Base-by-base conservation (phyloP, 352 stramenopile species). In the Globisporangium spinosum region DNA sequence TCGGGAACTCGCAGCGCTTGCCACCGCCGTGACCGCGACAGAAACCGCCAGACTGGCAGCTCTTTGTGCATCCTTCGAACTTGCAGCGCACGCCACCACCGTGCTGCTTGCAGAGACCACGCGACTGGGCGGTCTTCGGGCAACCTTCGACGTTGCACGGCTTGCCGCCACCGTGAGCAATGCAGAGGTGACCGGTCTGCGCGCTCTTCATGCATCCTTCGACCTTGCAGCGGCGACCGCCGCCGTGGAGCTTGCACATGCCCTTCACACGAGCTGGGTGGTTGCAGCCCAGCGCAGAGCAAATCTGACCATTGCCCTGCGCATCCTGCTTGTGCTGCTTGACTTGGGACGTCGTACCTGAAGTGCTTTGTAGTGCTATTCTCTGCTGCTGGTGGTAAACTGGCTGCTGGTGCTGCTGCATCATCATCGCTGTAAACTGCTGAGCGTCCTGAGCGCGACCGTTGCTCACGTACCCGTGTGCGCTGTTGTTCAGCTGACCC, bases 201-300 rank as follows among this genome's bases (percentile, higher is more conserved):
- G 85, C 85, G 67, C 83, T 93, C 72, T 94, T 94, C 87, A 93
- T 95, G 70, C 87, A 95, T 27, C 87, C 87, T 51, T 95, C 87
- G 34, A 94, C 85, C 69, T 94, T 95, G 80, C 87, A 95, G 15
- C 87, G 79, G 22, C 85, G 77, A 0, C 87, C 87, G 20, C 87
- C 87, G 20, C 87, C 87, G 59, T 95, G 87, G 9, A 92, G 65
- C 69, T 95, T 95, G 77, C 87, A 95, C 87, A 95, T 94, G 29
- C 87, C 87, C 69, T 93, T 93, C 38, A 92, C 79, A 0, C 85
- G 82, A 5, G 87, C 85, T 1, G 83, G 75, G 70, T 95, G 85
- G 72, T 87, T 91, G 74, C 87, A 95, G 17, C 87, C 87, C 20
- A 91, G 70, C 5, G 87, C 83, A 23, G 85, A 89, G 70, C 85